Evolutionary conservation across 441 rosid genomes (phyloP).

Genomic region (Jatropha podagrica): DNA sequence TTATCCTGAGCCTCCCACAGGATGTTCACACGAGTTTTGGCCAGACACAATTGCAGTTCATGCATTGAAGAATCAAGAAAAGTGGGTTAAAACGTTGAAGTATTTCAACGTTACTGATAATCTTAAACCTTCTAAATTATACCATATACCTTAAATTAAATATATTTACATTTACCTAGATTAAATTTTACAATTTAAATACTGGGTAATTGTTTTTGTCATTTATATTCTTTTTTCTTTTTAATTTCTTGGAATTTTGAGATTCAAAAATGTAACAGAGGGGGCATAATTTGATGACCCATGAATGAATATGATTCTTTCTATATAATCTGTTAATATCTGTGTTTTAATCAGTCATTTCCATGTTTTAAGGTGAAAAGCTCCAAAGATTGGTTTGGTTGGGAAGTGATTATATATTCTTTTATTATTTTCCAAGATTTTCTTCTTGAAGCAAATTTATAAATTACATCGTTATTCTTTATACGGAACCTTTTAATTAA

Average conservation of each 20-base stretch:
- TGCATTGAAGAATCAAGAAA: constrained; percentile 68
- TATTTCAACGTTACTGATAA: constrained; percentile 70
- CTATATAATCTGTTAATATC: background rate
- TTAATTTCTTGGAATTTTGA: background rate
- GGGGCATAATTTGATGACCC: background rate
- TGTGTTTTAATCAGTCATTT: background rate
- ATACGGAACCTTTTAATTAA: no score
- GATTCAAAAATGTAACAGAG: background rate
- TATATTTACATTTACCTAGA: no score
- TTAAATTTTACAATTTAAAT: background rate
- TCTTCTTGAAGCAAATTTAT: no score
- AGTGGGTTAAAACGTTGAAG: constrained; percentile 64
- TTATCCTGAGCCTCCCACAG: constrained; percentile 54
- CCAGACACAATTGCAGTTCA: constrained; percentile 75
- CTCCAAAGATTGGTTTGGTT: no score
- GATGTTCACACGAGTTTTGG: constrained; percentile 80
- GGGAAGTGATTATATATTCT: no score
- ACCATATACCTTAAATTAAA: constrained; percentile 49
- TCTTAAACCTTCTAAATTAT: constrained; percentile 79
- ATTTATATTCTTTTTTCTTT: background rate
- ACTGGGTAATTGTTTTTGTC: background rate
- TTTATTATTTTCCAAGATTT: no score
- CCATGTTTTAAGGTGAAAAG: no score
- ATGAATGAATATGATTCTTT: background rate
- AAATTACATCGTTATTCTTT: no score